phyloP scores from a whole-genome alignment of 1,284 basidiomycete species.

The Exobasidium rhododendri region DNA sequence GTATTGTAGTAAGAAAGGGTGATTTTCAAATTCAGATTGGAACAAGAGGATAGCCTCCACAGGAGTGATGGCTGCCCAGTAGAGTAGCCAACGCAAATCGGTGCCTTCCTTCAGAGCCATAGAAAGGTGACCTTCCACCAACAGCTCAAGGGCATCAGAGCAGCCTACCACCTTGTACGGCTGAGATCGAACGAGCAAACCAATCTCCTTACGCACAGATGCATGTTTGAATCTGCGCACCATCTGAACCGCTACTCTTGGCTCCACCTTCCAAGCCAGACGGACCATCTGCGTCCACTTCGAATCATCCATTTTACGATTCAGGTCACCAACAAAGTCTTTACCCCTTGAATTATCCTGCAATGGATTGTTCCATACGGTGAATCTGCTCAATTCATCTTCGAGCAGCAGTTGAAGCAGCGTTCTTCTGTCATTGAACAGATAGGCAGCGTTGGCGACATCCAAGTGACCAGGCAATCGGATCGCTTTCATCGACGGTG shows the following conservation, averaged over 20 bases:
- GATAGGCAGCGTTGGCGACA: slow-evolving; percentile 26
- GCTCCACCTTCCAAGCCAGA: slow-evolving; percentile 77
- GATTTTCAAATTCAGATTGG: slow-evolving; percentile 58
- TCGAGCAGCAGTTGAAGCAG: slow-evolving; percentile 74
- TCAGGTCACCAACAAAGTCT: slow-evolving; percentile 31
- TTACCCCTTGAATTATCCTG: slow-evolving; percentile 69
- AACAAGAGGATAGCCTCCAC: slow-evolving; percentile 58
- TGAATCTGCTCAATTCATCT: slow-evolving; percentile 80
- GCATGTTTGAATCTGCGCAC: slow-evolving; percentile 78
- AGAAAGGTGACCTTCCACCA: slow-evolving; percentile 80
- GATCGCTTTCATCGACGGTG: slow-evolving; percentile 24
- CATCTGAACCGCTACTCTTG: slow-evolving; percentile 77
- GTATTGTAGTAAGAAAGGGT: slow-evolving; percentile 88
- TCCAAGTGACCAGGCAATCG: slow-evolving; percentile 33
- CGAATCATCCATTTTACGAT: slow-evolving; percentile 61
- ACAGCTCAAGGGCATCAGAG: slow-evolving; percentile 74
- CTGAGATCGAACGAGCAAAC: slow-evolving; percentile 69
- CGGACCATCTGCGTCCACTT: slow-evolving; percentile 69
- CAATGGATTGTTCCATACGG: slow-evolving; percentile 85
- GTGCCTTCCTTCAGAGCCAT: slow-evolving; percentile 57
- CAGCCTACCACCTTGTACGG: slow-evolving; percentile 70
- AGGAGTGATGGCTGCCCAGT: slow-evolving; percentile 87
- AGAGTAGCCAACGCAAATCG: slow-evolving; percentile 67
- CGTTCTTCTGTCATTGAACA: slow-evolving; percentile 28
- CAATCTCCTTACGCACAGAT: slow-evolving; percentile 67